A percentile compares a stretch with the other conserved stretches of the same genome.
Evolutionary conservation across 202 grass and related monocot species (phyloP).

Genomic region (Sporobolus alterniflorus): DNA sequence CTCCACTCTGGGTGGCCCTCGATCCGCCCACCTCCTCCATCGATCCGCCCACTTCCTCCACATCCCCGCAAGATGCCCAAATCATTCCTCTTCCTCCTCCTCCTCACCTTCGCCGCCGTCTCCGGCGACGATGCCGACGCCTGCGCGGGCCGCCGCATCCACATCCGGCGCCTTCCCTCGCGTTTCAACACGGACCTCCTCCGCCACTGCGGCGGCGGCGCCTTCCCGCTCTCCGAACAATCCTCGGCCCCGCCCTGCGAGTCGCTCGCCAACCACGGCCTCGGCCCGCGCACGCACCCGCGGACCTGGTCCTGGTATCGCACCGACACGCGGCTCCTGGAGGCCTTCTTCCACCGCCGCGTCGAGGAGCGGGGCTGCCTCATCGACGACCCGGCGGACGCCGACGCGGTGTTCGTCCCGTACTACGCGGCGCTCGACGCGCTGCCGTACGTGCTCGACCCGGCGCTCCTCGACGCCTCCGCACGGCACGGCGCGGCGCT

Average conservation of each 20-base stretch:
- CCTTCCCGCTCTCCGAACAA: slow-evolving; percentile 40
- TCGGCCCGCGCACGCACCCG: slow-evolving; percentile 50
- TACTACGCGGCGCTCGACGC: slow-evolving; percentile 57
- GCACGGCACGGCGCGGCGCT: slow-evolving; percentile 31
- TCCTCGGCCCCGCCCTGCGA: slow-evolving; percentile 38
- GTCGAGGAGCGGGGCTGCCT: slow-evolving; percentile 54
- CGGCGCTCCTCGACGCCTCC: slow-evolving; percentile 31
- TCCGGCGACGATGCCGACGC: not conserved
- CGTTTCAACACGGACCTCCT: slow-evolving; percentile 47
- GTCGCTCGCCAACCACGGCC: slow-evolving; percentile 57
- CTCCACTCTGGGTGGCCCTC: too few species aligned
- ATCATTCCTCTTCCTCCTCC: not conserved
- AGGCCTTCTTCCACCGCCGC: slow-evolving; percentile 66
- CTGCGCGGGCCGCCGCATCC: slow-evolving; percentile 46
- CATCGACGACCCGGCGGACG: slow-evolving; percentile 30
- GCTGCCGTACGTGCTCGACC: slow-evolving; percentile 42
- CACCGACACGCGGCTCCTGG: slow-evolving; percentile 46
- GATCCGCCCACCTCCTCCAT: too few species aligned
- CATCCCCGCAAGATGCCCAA: slow-evolving; percentile 31
- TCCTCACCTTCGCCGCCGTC: slow-evolving; percentile 1
- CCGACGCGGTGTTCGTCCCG: slow-evolving; percentile 61
- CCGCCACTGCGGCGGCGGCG: slow-evolving; percentile 33
- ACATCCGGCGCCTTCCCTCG: slow-evolving; percentile 40
- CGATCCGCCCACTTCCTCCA: not conserved
- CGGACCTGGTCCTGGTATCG: slow-evolving; percentile 63